These are phyloP conservation scores for Physaria fendleri DNA, from an alignment of 345 rosid species.

Conservation along the genomic window DNA sequence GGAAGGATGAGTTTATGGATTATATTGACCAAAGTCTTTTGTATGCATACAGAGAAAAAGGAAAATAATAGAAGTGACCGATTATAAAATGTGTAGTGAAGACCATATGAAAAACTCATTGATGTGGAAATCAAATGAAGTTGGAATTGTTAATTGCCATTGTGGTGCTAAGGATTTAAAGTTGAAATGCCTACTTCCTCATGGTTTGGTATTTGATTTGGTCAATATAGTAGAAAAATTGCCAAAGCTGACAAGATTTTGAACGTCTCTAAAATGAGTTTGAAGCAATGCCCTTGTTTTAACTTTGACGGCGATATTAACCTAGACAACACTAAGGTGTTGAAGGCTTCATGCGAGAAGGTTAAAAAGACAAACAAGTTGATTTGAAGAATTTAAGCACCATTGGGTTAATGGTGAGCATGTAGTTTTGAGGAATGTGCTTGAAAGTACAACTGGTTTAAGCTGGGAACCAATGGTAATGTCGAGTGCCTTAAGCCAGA, in stretches of 20 bases:
- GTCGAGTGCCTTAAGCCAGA: slow-evolving; percentile 65
- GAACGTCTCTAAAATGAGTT: background rate
- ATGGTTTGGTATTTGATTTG: slow-evolving; percentile 35
- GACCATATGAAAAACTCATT: slow-evolving; percentile 2
- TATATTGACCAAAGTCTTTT: slow-evolving; percentile 15
- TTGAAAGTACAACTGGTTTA: slow-evolving; percentile 49
- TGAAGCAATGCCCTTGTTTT: slow-evolving; percentile 40
- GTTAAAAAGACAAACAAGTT: slow-evolving; percentile 36
- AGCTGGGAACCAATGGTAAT: slow-evolving; percentile 89
- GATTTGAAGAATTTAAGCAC: slow-evolving; percentile 52
- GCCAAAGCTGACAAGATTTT: background rate
- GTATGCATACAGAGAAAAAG: slow-evolving; percentile 41
- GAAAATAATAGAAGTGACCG: too few species aligned
- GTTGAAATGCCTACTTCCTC: slow-evolving; percentile 37
- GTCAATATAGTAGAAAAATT: slow-evolving; percentile 34
- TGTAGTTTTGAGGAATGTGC: slow-evolving; percentile 50
- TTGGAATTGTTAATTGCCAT: slow-evolving; percentile 47
- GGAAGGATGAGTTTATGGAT: slow-evolving; percentile 23
- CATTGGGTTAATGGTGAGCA: slow-evolving; percentile 84
- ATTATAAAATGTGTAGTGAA: slow-evolving; percentile 1
- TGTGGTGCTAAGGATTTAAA: slow-evolving; percentile 43
- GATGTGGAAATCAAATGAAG: slow-evolving; percentile 47
- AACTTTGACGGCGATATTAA: slow-evolving; percentile 33
- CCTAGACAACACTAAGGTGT: slow-evolving; percentile 4
- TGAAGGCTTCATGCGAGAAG: slow-evolving; percentile 62